A percentile compares a stretch with the other conserved stretches of the same genome.
Evolutionary conservation across 1,284 basidiomycete species (phyloP).

Genomic region (Afroboletus lepidellus): DNA sequence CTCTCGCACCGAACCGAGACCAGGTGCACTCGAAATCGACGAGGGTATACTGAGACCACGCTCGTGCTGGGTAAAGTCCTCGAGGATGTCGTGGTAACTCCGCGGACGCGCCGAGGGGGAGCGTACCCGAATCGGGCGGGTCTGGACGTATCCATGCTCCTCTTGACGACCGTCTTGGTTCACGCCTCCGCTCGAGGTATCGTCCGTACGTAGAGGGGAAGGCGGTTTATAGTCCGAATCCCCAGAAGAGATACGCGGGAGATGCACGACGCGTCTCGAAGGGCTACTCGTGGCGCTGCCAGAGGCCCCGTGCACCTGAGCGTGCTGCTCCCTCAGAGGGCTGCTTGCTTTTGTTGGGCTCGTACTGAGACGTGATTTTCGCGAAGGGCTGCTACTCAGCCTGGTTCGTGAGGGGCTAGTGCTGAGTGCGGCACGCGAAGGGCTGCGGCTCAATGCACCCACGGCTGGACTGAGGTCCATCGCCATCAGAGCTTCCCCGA

Average conservation of each 20-base stretch:
- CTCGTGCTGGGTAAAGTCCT: slow-evolving; percentile 52
- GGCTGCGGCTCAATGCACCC: slow-evolving; percentile 22
- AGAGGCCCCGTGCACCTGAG: slow-evolving; percentile 8
- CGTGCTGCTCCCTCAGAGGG: slow-evolving; percentile 17
- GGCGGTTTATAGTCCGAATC: slow-evolving; percentile 11
- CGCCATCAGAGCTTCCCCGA: slow-evolving; percentile 41
- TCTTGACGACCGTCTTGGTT: slow-evolving; percentile 6
- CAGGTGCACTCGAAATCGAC: slow-evolving; percentile 32
- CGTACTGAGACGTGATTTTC: slow-evolving; percentile 25
- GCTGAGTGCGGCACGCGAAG: slow-evolving; percentile 26
- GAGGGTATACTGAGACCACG: slow-evolving; percentile 33
- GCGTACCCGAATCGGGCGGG: slow-evolving; percentile 37
- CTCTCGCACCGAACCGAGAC: slow-evolving; percentile 30
- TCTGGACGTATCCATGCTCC: slow-evolving; percentile 8
- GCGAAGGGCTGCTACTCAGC: slow-evolving; percentile 22
- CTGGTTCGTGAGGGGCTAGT: slow-evolving; percentile 31
- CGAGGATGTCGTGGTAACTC: slow-evolving; percentile 64
- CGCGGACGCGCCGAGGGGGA: slow-evolving; percentile 45
- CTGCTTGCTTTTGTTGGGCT: slow-evolving; percentile 25
- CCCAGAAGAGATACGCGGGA: slow-evolving; percentile 24
- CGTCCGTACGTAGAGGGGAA: slow-evolving; percentile 5
- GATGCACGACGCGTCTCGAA: slow-evolving; percentile 21
- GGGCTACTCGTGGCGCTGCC: slow-evolving; percentile 26
- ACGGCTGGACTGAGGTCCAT: slow-evolving; percentile 30
- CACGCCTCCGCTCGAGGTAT: not conserved